phyloP scores from a whole-genome alignment of 768 basidiomycete species.

The Tulasnella sp. region DNA sequence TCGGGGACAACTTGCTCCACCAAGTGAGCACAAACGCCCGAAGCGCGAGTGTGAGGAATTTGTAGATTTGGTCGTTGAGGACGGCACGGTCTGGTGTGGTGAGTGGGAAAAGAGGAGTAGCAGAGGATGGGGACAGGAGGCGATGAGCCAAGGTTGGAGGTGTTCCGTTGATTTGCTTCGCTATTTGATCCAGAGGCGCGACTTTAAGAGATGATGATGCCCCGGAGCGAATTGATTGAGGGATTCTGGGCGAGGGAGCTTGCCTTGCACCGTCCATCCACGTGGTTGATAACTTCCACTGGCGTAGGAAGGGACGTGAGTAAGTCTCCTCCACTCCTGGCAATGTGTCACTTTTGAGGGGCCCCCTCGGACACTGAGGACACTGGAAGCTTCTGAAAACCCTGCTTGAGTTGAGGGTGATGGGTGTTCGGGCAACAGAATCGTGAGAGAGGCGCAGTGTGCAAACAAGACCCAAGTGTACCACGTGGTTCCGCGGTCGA shows the following conservation, averaged over 20 bases:
- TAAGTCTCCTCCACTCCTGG: neutral
- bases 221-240: conserved; percentile 21
- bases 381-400: too few relatives aligned
- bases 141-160: conserved; percentile 46
- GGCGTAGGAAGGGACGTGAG: neutral
- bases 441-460: neutral
- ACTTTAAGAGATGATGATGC: neutral
- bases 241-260: neutral
- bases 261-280: neutral
- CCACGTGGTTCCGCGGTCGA: too few relatives aligned
- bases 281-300: neutral
- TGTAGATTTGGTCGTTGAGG: conserved; percentile 66
- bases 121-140: conserved; percentile 58
- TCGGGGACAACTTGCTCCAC: conserved; percentile 80
- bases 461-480: neutral
- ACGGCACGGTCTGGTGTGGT: conserved; percentile 47
- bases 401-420: too few relatives aligned
- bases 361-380: too few relatives aligned
- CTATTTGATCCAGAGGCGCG: neutral
- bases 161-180: neutral
- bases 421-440: neutral
- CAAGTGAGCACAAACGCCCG: conserved; percentile 76
- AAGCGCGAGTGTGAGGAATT: conserved; percentile 72
- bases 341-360: too few relatives aligned
- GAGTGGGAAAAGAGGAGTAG: conserved; percentile 44